Base-by-base conservation (phyloP, 352 stramenopile species). In the Globisporangium polare region DNA sequence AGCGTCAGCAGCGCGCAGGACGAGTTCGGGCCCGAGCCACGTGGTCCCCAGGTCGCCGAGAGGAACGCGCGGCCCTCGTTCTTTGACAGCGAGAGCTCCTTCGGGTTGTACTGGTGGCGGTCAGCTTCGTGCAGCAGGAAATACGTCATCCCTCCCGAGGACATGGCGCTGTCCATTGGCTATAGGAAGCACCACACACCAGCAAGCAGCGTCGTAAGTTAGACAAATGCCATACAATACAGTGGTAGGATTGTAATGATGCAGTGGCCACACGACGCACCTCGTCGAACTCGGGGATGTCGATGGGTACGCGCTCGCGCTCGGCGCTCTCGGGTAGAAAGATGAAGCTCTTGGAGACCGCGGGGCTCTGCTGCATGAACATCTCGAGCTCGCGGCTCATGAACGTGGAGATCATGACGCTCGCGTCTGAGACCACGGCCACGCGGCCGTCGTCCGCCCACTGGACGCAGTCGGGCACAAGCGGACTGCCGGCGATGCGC, bases 341-440 rank as follows among this genome's bases (percentile, higher is more conserved):
- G n/a, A 94, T 75, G 53, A 90, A 90, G 73, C 80, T 88, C 68
- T 92, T 91, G 59, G 86, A 92, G 54, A 94, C 72, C 4, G 78
- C 75, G 5, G 86, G 83, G n/a, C 72, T 75, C 62, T 90, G 69
- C 50, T 88, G 81, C 65, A 92, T 72, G 63, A 87, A 94, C 71
- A 92, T 84, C 61, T 91, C 82, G 45, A 94, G 74, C 53, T 94
- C 83, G 41, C 80, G 81, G 59, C 77, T 92, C 57, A 78, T 67
- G 65, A 92, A 94, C 20, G 81, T 92, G 39, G 83, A 80, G 61
- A 94, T 83, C 27, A 92, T 62, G n/a, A 94, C 66, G 63, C 71
- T 90, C 5, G 81, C 67, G 60, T 94, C 83, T 12, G 80, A 85
- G 29, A 92, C 83, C 9, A 90, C 76, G 20, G 80, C 81, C 17